phyloP scores from a whole-genome alignment of 2,329 filamentous ascomycete genomes.

The Biscogniauxia sp. region DNA sequence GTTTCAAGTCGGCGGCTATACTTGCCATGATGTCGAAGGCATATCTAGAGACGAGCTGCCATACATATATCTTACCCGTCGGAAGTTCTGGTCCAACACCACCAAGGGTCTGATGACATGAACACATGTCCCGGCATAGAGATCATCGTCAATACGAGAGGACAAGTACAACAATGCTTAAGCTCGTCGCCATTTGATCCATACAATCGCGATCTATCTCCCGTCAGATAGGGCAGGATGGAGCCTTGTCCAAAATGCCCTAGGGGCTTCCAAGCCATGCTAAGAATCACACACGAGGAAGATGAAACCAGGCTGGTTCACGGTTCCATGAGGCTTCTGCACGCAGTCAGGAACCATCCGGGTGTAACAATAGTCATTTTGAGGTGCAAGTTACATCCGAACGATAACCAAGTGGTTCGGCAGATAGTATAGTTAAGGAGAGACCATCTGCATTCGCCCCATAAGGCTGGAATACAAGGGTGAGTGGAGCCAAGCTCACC shows the following conservation, averaged over 20 bases:
- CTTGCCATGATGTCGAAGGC: slow-evolving; percentile 8
- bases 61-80: slow-evolving; percentile 7
- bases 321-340: not conserved
- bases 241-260: slow-evolving; percentile 4
- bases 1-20: not conserved
- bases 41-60: slow-evolving; percentile 8
- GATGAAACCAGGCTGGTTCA: not conserved
- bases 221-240: slow-evolving; percentile 10
- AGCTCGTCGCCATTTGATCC: not conserved
- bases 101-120: slow-evolving; percentile 3
- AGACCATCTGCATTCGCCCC: slow-evolving; percentile 9
- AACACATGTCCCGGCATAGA: slow-evolving; percentile 2
- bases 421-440: slow-evolving; percentile 4
- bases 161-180: slow-evolving; percentile 21
- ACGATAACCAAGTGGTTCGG: slow-evolving; percentile 12
- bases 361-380: slow-evolving; percentile 3
- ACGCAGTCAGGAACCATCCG: not conserved
- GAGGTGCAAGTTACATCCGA: slow-evolving; percentile 9
- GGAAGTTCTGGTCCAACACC: slow-evolving; percentile 8
- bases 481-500: slow-evolving; percentile 9
- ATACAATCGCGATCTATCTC: slow-evolving; percentile 1
- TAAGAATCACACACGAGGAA: not conserved
- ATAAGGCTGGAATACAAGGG: slow-evolving; percentile 21
- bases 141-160: slow-evolving; percentile 7
- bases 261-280: slow-evolving; percentile 1